Evolutionary conservation across 2,329 filamentous ascomycete species (phyloP), one percentile per base, ranked within the genome.

Genomic region (Epichloe elymi): DNA sequence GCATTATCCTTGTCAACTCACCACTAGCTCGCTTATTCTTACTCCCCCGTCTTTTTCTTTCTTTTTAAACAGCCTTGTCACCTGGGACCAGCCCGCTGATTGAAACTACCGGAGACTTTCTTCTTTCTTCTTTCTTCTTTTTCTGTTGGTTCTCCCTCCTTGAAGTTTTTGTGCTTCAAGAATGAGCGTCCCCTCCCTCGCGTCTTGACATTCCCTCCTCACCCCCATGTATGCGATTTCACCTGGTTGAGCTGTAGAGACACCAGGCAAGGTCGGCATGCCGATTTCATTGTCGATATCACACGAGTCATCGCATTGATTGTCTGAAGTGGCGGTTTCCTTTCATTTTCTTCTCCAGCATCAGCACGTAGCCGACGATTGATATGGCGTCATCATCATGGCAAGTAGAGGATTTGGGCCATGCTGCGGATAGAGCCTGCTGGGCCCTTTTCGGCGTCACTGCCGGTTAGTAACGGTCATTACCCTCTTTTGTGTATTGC

Each of bases 391-490:
- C 38, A 19, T 36, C 39, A 23, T 49, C 48, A 49, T 49, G 48
- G 40, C n/a, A 49, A 44, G 40, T 38, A 15, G 39, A 49, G 11
- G 40, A 49, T 20, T 17, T 49, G 40, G 40, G 40, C 7, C 10
- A 7, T n/a, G 40, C 14, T 11, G 59, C 59, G 44, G 55, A 61
- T 49, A 54, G 45, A 51, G 57, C 55, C 11, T 61, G 59, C 39
- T 61, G 59, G 59, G 53, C 59, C 3, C 56, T 61, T 46, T 60
- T 60, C 51, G 59, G 51, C n/a, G 38, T 58, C 19, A 57, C 59
- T 1, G 51, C 55, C 11, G 20, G 59, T 58, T 43, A 50, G 57
- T 50, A 7, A 37, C 3, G 8, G 11, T 10, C 10, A 30, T 30
- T 26, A 23, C 2, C 1, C 6, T 40, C 26, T 30, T 30, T 30